Conservation (phyloP, 2,329 filamentous ascomycete genomes). For the Colletotrichum lentis region DNA sequence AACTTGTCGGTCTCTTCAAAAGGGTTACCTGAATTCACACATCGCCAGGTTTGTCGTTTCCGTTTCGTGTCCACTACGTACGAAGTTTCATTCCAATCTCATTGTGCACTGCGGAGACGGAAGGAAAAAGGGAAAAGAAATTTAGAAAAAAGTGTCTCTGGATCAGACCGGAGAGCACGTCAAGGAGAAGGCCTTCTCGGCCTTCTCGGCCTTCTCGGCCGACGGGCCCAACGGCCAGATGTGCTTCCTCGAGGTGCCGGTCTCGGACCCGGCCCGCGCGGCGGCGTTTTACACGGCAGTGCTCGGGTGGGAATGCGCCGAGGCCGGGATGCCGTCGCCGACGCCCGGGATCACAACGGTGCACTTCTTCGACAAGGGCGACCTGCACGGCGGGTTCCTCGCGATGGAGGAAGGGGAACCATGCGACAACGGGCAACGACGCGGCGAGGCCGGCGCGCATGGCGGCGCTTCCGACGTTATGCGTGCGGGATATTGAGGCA, state of each 20-base stretch:
- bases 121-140: too few relatives aligned
- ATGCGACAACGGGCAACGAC: slow-evolving; percentile 42
- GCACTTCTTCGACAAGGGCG: slow-evolving; percentile 48
- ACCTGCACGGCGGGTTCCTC: slow-evolving; percentile 49
- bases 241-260: slow-evolving; percentile 53
- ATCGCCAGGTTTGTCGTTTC: too few relatives aligned
- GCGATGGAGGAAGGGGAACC: slow-evolving; percentile 46
- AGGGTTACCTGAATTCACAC: too few relatives aligned
- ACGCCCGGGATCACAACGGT: slow-evolving; percentile 44
- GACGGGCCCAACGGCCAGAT: slow-evolving; percentile 44
- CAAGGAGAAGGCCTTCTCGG: too few relatives aligned
- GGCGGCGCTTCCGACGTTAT: slow-evolving; percentile 47
- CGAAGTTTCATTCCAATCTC: too few relatives aligned
- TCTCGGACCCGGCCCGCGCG: slow-evolving; percentile 47
- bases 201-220: too few relatives aligned
- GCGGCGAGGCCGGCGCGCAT: slow-evolving; percentile 41
- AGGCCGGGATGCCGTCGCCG: slow-evolving; percentile 39
- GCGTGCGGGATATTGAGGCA: slow-evolving; percentile 46
- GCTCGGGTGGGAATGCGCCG: slow-evolving; percentile 47
- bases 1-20: neutral
- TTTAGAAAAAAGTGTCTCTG: neutral
- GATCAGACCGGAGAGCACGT: neutral
- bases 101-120: too few relatives aligned
- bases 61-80: too few relatives aligned
- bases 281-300: slow-evolving; percentile 50